Evolutionary conservation across 495 filamentous ascomycete genomes (phyloP).

Genomic region (Elaphomyces granulatus): DNA sequence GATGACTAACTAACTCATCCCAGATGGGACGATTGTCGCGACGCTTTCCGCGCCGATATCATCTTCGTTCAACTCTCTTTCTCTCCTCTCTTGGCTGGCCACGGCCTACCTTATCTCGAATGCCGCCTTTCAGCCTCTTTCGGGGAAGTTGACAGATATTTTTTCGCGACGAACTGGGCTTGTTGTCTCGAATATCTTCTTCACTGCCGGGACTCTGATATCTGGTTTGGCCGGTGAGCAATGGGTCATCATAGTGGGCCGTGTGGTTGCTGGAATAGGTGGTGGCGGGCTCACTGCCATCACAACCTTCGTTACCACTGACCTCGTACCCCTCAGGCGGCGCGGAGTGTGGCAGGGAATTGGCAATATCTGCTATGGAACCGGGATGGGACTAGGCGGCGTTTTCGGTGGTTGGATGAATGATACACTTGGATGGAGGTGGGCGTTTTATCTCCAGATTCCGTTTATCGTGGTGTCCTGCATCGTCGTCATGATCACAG

Average conservation of each 20-base stretch:
- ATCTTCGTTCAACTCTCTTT: slow-evolving; percentile 67
- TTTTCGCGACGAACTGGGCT: slow-evolving; percentile 66
- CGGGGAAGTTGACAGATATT: slow-evolving; percentile 78
- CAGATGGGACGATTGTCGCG: slow-evolving; percentile 72
- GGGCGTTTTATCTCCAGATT: slow-evolving; percentile 72
- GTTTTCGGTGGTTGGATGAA: slow-evolving; percentile 64
- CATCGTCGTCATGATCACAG: slow-evolving; percentile 47
- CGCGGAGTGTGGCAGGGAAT: slow-evolving; percentile 77
- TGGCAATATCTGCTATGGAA: slow-evolving; percentile 60
- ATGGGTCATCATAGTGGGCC: slow-evolving; percentile 59
- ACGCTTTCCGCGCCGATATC: slow-evolving; percentile 79
- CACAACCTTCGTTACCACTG: slow-evolving; percentile 64
- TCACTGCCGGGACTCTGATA: slow-evolving; percentile 68
- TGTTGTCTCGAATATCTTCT: slow-evolving; percentile 65
- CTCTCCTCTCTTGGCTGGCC: slow-evolving; percentile 81
- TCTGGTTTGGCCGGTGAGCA: slow-evolving; percentile 66
- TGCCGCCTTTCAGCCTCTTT: slow-evolving; percentile 73
- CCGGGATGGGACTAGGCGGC: slow-evolving; percentile 56
- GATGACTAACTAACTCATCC: too few relatives aligned
- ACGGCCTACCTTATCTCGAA: slow-evolving; percentile 84
- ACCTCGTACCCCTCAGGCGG: slow-evolving; percentile 69
- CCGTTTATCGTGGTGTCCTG: slow-evolving; percentile 49
- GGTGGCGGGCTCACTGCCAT: slow-evolving; percentile 77
- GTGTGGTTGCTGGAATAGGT: slow-evolving; percentile 72
- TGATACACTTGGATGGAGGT: slow-evolving; percentile 59